A percentile compares a stretch with the other conserved stretches of the same genome.
Evolutionary conservation across 345 rosid species (phyloP).

Genomic region (Toxicodendron radicans): DNA sequence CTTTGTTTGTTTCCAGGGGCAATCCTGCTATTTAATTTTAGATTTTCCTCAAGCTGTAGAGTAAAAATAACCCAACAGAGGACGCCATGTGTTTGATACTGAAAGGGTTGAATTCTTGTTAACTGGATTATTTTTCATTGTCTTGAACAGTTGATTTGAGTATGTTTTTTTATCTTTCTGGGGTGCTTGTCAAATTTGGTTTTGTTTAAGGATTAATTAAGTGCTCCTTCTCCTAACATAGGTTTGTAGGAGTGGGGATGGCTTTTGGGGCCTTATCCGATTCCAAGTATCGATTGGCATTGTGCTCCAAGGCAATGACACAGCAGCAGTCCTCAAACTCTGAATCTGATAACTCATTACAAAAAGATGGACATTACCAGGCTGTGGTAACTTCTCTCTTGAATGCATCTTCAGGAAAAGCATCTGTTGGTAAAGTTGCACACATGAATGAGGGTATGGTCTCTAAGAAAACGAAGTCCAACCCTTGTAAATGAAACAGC

Average conservation of each 20-base stretch:
- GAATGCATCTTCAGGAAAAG: conserved; percentile 11
- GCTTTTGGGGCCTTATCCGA: conserved; percentile 17
- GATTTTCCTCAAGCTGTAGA: no score
- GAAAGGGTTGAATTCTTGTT: background rate
- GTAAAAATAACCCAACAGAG: no score
- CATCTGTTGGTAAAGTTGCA: background rate
- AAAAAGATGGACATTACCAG: conserved; percentile 8
- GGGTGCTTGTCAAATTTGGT: background rate
- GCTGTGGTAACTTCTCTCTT: conserved; percentile 8
- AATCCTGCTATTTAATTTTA: background rate
- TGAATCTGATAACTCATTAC: background rate
- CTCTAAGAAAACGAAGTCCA: background rate
- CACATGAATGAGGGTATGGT: conserved; percentile 1
- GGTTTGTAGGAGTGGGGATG: conserved; percentile 8
- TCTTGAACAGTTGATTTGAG: background rate
- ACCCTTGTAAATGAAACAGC: background rate
- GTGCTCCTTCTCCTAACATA: background rate
- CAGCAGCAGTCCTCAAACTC: background rate
- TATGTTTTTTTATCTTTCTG: background rate
- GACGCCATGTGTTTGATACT: background rate
- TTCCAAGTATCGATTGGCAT: conserved; percentile 14
- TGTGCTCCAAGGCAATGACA: conserved; percentile 1
- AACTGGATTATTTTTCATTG: background rate
- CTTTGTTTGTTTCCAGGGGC: conserved; percentile 3
- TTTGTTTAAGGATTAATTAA: background rate